These are phyloP conservation scores for Komagataella populi DNA, from an alignment of 805 yeast genomes.

Conservation along the genomic window DNA sequence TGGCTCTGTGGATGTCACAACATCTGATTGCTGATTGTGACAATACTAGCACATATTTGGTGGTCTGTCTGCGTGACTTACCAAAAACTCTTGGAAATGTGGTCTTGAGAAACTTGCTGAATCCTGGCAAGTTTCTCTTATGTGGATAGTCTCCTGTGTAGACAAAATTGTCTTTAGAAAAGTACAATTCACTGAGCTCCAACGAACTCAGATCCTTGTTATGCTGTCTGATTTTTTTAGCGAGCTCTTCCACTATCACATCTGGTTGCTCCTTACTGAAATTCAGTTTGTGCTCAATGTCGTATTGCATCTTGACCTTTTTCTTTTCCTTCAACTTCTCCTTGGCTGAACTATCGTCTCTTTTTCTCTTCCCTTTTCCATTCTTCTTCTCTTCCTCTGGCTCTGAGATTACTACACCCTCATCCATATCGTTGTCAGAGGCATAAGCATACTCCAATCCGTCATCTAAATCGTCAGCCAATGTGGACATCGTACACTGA, in stretches of 20 bases:
- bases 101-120: conserved; percentile 35
- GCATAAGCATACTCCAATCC: conserved; percentile 51
- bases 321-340: conserved; percentile 51
- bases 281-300: conserved; percentile 38
- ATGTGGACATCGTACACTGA: conserved; percentile 3
- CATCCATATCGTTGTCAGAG: conserved; percentile 21
- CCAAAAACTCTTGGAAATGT: conserved; percentile 12
- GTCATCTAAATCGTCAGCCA: conserved; percentile 68
- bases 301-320: conserved; percentile 52
- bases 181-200: conserved; percentile 55
- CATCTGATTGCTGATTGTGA: conserved; percentile 77
- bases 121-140: conserved; percentile 39
- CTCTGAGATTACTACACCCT: conserved; percentile 19
- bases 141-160: conserved; percentile 47
- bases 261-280: conserved; percentile 45
- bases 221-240: conserved; percentile 41
- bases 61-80: conserved; percentile 13
- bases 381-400: conserved; percentile 13
- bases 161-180: conserved; percentile 39
- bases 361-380: conserved; percentile 13
- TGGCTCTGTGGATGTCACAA: conserved; percentile 68
- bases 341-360: conserved; percentile 10
- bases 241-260: conserved; percentile 53
- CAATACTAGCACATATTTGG: conserved; percentile 33
- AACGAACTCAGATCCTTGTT: conserved; percentile 60